Percentiles rank a stretch among this genome's conserved stretches.
Conservation (phyloP, 2,329 filamentous ascomycete species). For the Penicillium sp. region DNA sequence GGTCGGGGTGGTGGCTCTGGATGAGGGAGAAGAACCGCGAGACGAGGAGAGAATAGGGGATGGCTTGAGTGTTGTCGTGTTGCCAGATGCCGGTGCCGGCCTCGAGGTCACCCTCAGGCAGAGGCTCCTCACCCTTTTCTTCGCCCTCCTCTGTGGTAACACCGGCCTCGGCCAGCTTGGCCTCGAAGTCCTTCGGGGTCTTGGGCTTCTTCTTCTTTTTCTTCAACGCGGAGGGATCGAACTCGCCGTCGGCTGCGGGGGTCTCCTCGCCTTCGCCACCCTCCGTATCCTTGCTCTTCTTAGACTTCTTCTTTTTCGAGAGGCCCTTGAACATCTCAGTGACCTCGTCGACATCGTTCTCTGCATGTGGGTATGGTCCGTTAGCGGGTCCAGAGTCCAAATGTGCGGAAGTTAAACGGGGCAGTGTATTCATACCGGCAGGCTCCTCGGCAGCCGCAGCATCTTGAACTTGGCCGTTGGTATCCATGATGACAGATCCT, state of each 20-base stretch:
- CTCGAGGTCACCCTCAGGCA: constrained; percentile 71
- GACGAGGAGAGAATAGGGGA: constrained; percentile 81
- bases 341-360: constrained; percentile 61
- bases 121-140: constrained; percentile 52
- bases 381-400: constrained; percentile 18
- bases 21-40: constrained; percentile 91
- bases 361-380: constrained; percentile 33
- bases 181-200: constrained; percentile 58
- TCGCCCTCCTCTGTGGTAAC: constrained; percentile 56
- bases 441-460: constrained; percentile 70
- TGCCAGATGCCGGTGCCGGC: constrained; percentile 86
- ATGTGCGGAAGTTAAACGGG: constrained; percentile 40
- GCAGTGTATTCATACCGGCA: constrained; percentile 63
- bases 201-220: constrained; percentile 74
- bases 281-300: constrained; percentile 55
- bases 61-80: constrained; percentile 70
- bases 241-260: constrained; percentile 54
- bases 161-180: constrained; percentile 60
- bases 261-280: constrained; percentile 50
- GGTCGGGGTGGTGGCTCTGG: constrained; percentile 93
- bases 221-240: constrained; percentile 64
- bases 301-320: constrained; percentile 69
- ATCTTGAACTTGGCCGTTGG: constrained; percentile 78
- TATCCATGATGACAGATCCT: constrained; percentile 79
- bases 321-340: constrained; percentile 64